These are phyloP conservation scores for Stagonosporopsis cucurbitacearum DNA, from an alignment of 2,329 filamentous ascomycete species.

Conservation along the genomic window DNA sequence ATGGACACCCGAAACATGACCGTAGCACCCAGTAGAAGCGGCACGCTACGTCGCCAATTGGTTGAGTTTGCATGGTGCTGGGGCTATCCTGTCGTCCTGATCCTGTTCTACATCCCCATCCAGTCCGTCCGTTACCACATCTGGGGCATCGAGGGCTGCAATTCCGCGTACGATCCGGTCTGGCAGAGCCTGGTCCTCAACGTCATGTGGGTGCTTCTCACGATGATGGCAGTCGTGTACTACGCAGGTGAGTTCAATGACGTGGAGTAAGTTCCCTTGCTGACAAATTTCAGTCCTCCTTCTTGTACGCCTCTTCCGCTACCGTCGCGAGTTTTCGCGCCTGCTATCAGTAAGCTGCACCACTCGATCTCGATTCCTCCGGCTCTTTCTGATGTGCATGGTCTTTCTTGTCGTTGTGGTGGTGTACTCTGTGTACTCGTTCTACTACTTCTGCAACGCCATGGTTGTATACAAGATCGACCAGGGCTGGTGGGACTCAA, in stretches of 20 bases:
- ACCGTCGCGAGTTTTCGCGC: slow-evolving; percentile 63
- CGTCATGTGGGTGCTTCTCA: slow-evolving; percentile 63
- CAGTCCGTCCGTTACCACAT: slow-evolving; percentile 66
- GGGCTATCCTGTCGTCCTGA: slow-evolving; percentile 60
- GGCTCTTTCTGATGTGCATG: slow-evolving; percentile 65
- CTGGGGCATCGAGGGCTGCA: slow-evolving; percentile 65
- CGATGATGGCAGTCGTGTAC: slow-evolving; percentile 60
- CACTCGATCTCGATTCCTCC: slow-evolving; percentile 66
- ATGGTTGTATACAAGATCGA: slow-evolving; percentile 16
- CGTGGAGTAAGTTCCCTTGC: neutral
- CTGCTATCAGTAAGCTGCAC: slow-evolving; percentile 62
- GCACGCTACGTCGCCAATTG: slow-evolving; percentile 54
- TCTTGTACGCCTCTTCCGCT: slow-evolving; percentile 65
- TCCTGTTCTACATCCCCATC: slow-evolving; percentile 65
- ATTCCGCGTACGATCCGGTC: slow-evolving; percentile 59
- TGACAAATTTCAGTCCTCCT: slow-evolving; percentile 59
- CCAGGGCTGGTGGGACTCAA: slow-evolving; percentile 58
- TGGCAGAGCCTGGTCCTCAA: slow-evolving; percentile 64
- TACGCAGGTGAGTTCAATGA: slow-evolving; percentile 61
- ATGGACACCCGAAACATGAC: slow-evolving; percentile 65
- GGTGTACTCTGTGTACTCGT: slow-evolving; percentile 55
- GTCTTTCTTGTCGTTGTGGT: slow-evolving; percentile 59
- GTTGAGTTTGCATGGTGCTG: slow-evolving; percentile 65
- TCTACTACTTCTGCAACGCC: slow-evolving; percentile 55
- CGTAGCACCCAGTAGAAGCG: slow-evolving; percentile 57